Conservation (phyloP, 805 yeast genomes). For the Candida anglica region DNA sequence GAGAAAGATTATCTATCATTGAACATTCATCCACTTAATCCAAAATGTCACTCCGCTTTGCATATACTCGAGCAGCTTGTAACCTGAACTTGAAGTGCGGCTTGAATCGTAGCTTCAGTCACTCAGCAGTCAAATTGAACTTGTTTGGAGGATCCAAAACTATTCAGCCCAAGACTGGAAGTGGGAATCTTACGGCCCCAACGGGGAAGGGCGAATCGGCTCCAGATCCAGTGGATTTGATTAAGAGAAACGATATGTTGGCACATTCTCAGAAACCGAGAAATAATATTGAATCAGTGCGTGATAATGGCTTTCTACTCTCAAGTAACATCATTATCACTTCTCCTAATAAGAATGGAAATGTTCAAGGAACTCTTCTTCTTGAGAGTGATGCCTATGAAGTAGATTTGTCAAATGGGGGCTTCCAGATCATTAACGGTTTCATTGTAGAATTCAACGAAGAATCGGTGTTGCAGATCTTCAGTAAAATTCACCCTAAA, state of each 20-base stretch:
- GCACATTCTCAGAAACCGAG: conserved; percentile 39
- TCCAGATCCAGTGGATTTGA: conserved; percentile 40
- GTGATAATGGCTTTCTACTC: conserved; percentile 56
- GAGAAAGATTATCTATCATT: too few relatives aligned
- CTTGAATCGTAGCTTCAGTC: too few relatives aligned
- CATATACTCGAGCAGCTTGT: too few relatives aligned
- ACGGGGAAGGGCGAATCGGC: conserved; percentile 34
- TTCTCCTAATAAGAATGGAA: conserved; percentile 35
- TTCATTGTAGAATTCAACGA: conserved; percentile 53
- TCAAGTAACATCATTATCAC: conserved; percentile 48
- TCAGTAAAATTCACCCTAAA: conserved; percentile 61
- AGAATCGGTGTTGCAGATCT: conserved; percentile 39
- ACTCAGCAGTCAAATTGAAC: not conserved
- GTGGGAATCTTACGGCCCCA: conserved; percentile 21
- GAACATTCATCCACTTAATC: too few relatives aligned
- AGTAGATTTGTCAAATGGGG: conserved; percentile 44
- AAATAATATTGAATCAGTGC: conserved; percentile 41
- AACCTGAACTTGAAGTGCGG: too few relatives aligned
- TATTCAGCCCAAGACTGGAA: conserved; percentile 5
- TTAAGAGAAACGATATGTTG: conserved; percentile 41
- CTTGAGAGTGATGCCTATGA: conserved; percentile 60
- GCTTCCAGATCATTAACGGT: conserved; percentile 41
- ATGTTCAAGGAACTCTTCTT: conserved; percentile 44
- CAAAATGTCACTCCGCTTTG: too few relatives aligned
- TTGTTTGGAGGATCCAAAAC: conserved; percentile 9